phyloP scores from a whole-genome alignment of 805 yeast species.

The Starmerella stigmatis region DNA sequence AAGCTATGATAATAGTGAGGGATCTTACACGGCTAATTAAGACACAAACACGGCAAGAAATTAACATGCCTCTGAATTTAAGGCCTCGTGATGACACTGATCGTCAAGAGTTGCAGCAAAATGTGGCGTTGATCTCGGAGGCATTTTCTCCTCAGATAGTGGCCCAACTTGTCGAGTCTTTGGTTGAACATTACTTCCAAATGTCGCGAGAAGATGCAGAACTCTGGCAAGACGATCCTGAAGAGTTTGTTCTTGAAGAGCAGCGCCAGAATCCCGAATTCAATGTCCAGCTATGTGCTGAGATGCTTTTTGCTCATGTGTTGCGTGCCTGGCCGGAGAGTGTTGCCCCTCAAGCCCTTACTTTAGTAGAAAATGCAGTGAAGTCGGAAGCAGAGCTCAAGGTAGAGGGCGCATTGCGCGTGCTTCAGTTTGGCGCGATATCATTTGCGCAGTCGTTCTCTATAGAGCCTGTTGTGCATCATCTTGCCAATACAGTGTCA shows the following conservation, averaged over 20 bases:
- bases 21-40: conserved; percentile 43
- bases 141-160: conserved; percentile 38
- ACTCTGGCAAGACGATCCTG: conserved; percentile 77
- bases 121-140: conserved; percentile 43
- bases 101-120: conserved; percentile 49
- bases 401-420: conserved; percentile 71
- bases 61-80: conserved; percentile 29
- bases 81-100: conserved; percentile 52
- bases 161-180: conserved; percentile 50
- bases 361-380: conserved; percentile 30
- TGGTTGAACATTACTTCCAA: conserved; percentile 64
- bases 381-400: conserved; percentile 43
- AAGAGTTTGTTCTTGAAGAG: conserved; percentile 85
- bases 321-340: conserved; percentile 51
- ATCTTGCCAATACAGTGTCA: conserved; percentile 50
- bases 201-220: conserved; percentile 68
- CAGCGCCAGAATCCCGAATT: conserved; percentile 54
- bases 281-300: conserved; percentile 79
- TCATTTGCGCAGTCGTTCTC: conserved; percentile 44
- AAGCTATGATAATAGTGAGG: conserved; percentile 49
- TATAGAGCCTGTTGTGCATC: conserved; percentile 53
- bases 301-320: conserved; percentile 67
- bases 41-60: background rate
- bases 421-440: conserved; percentile 67
- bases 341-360: conserved; percentile 48